Conservation (phyloP, 495 filamentous ascomycete species). For the Trichoderma virens region DNA sequence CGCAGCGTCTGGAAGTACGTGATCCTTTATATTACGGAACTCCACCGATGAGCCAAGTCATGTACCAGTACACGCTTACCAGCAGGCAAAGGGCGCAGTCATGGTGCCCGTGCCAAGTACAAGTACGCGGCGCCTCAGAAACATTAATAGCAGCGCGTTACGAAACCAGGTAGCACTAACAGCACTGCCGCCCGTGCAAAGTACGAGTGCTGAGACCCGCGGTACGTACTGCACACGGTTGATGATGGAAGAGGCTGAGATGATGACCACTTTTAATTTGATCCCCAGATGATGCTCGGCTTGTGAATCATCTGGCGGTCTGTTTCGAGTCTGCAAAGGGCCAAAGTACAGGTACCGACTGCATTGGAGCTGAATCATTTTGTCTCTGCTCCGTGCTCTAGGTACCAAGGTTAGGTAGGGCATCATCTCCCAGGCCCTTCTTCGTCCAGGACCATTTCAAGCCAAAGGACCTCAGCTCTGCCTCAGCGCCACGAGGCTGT, state of each 20-base stretch:
- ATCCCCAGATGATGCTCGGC: not conserved
- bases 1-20: not conserved
- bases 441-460: too few species aligned
- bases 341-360: too few species aligned
- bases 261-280: constrained; percentile 5
- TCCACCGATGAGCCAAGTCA: not conserved
- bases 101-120: not conserved
- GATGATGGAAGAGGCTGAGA: constrained; percentile 1
- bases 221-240: not conserved
- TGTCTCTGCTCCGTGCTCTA: too few species aligned
- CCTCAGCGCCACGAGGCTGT: too few species aligned
- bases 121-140: not conserved
- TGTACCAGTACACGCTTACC: not conserved
- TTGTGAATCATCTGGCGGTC: not conserved
- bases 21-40: constrained; percentile 4
- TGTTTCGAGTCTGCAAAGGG: not conserved
- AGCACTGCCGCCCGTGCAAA: not conserved
- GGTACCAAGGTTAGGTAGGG: too few species aligned
- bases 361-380: too few species aligned
- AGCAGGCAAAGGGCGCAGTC: not conserved
- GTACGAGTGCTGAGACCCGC: not conserved
- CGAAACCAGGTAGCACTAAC: not conserved
- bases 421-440: too few species aligned
- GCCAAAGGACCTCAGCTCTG: too few species aligned
- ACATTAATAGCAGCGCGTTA: not conserved